Evolutionary conservation across 2,329 filamentous ascomycete genomes (phyloP).

Genomic region (Cryphonectria carpinicola): DNA sequence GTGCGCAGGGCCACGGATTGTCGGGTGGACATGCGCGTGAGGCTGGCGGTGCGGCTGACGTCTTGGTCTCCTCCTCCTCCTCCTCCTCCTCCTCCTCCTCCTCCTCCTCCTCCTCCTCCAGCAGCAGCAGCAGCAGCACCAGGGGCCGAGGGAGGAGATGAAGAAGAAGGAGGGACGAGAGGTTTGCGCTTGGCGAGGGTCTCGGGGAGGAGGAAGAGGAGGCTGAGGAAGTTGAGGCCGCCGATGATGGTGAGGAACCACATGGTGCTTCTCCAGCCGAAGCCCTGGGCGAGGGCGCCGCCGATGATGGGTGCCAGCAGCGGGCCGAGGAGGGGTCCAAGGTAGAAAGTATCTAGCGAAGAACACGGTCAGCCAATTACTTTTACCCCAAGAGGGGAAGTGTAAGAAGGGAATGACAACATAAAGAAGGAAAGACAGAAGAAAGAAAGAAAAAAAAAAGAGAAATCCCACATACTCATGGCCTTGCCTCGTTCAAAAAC

Average conservation of each 20-base stretch:
- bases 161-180: slow-evolving; percentile 7
- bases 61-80: slow-evolving; percentile 16
- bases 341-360: slow-evolving; percentile 63
- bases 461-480: slow-evolving; percentile 62
- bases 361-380: background rate
- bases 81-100: slow-evolving; percentile 2
- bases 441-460: background rate
- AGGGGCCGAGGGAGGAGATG: background rate
- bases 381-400: too few relatives aligned
- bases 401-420: background rate
- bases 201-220: slow-evolving; percentile 68
- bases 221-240: slow-evolving; percentile 55
- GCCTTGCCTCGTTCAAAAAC: slow-evolving; percentile 71
- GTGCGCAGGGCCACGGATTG: slow-evolving; percentile 64
- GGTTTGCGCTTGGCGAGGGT: slow-evolving; percentile 53
- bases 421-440: background rate
- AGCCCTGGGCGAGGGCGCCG: slow-evolving; percentile 68
- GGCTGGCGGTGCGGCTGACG: slow-evolving; percentile 27
- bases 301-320: slow-evolving; percentile 77
- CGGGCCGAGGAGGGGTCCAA: slow-evolving; percentile 77
- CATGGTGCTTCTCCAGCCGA: slow-evolving; percentile 76
- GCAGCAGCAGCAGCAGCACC: background rate
- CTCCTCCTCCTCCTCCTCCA: background rate
- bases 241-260: slow-evolving; percentile 79
- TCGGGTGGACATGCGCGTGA: slow-evolving; percentile 61